Conservation (phyloP, 257 asterid species). For the Parsonsia alboflavescens region DNA sequence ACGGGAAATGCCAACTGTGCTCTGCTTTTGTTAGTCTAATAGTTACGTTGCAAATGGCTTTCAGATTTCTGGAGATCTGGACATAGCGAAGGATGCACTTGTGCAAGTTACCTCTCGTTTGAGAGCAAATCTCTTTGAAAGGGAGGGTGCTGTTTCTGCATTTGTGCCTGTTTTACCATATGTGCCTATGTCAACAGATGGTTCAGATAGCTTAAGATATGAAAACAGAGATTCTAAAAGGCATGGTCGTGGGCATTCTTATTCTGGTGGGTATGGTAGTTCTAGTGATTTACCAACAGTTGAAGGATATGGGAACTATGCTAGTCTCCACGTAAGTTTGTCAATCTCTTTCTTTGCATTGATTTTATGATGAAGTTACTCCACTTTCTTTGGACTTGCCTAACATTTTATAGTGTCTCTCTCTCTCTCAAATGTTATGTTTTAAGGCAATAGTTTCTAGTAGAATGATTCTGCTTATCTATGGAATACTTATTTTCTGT, state of each 20-base stretch:
- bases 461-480: not conserved
- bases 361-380: not conserved
- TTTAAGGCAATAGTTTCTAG: too few species aligned
- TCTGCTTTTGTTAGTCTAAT: not conserved
- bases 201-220: conserved; percentile 53
- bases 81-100: conserved; percentile 79
- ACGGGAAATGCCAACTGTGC: not conserved
- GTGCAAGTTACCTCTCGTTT: conserved; percentile 82
- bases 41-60: not conserved
- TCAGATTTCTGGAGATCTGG: conserved; percentile 91
- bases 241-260: conserved; percentile 72
- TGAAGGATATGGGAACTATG: conserved; percentile 64
- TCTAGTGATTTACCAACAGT: conserved; percentile 48
- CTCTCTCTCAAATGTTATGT: too few species aligned
- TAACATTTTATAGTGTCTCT: too few species aligned
- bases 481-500: conserved; percentile 4
- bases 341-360: not conserved
- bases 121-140: conserved; percentile 87
- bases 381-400: not conserved
- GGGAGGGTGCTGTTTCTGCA: conserved; percentile 74
- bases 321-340: conserved; percentile 52
- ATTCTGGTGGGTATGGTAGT: conserved; percentile 64
- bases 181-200: conserved; percentile 67
- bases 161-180: conserved; percentile 77
- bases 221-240: conserved; percentile 64